Evolutionary conservation across 2,329 filamentous ascomycete species (phyloP).

Genomic region (Rutstroemia sp.): DNA sequence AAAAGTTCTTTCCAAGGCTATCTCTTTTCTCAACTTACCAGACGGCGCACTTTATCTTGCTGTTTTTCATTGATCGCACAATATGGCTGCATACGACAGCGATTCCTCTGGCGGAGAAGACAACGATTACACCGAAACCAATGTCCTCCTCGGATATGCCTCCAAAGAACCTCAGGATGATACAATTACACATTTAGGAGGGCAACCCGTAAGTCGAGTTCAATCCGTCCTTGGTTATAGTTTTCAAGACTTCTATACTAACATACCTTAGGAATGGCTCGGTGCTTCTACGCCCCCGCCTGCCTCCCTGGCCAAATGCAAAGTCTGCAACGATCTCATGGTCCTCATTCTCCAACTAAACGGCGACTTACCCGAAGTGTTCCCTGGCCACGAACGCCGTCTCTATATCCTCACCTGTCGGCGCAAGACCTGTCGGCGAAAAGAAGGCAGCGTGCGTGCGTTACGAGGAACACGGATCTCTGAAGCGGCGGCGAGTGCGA

Average conservation of each 20-base stretch:
- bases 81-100: conserved; percentile 76
- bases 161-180: conserved; percentile 69
- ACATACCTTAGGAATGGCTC: conserved; percentile 65
- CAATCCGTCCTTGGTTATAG: background rate
- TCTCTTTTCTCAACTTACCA: background rate
- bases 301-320: conserved; percentile 73
- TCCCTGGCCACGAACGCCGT: conserved; percentile 79
- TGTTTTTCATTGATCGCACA: no score
- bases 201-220: conserved; percentile 62
- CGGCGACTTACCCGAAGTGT: conserved; percentile 78
- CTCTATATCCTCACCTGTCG: conserved; percentile 82
- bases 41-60: background rate
- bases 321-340: conserved; percentile 78
- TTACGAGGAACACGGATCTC: conserved; percentile 58
- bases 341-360: conserved; percentile 84
- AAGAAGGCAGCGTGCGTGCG: conserved; percentile 72
- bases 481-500: conserved; percentile 6
- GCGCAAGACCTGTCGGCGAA: conserved; percentile 70
- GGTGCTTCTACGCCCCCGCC: conserved; percentile 64
- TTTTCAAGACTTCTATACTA: background rate
- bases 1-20: background rate
- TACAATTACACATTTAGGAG: conserved; percentile 80
- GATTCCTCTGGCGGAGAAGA: conserved; percentile 69
- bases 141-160: conserved; percentile 84
- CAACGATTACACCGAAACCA: conserved; percentile 68